Percentiles rank a stretch among this genome's conserved stretches.
phyloP scores from a whole-genome alignment of 73 alveolate species.

The Stentor coeruleus region DNA sequence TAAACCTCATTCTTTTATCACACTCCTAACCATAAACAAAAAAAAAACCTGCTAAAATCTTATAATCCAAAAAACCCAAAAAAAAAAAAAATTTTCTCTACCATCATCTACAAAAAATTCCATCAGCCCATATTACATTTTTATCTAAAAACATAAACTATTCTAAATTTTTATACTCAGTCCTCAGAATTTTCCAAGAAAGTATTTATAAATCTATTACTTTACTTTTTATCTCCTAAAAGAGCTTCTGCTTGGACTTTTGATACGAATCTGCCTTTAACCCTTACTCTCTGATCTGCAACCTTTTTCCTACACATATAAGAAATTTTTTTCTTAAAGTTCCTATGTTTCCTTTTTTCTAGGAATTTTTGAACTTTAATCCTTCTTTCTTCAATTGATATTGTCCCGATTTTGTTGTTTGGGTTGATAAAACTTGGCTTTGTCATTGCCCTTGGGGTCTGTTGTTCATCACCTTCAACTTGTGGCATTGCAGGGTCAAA shows the following conservation, averaged over 20 bases:
- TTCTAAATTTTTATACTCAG: no score
- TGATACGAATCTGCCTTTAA: slow-evolving; percentile 42
- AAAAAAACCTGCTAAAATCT: no score
- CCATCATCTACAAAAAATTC: no score
- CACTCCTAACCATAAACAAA: no score
- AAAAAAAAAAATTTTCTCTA: no score
- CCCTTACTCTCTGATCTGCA: slow-evolving; percentile 44
- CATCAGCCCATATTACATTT: no score
- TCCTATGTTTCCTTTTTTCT: slow-evolving; percentile 44
- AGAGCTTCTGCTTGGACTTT: not conserved
- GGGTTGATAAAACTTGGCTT: not conserved
- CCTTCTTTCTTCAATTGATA: not conserved
- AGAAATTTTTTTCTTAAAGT: slow-evolving; percentile 41
- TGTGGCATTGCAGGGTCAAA: not conserved
- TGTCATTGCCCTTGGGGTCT: not conserved
- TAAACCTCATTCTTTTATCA: no score
- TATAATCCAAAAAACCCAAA: no score
- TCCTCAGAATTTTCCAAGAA: no score
- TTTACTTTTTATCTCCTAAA: not conserved
- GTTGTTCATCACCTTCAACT: not conserved
- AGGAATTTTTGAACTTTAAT: slow-evolving; percentile 40
- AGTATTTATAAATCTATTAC: not conserved
- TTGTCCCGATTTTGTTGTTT: not conserved
- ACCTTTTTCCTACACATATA: slow-evolving; percentile 42
- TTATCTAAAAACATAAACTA: no score